Evolutionary conservation across 306 rosid genomes (phyloP), one percentile per base, ranked within the genome.

Genomic region (Casuarina cunninghamiana): DNA sequence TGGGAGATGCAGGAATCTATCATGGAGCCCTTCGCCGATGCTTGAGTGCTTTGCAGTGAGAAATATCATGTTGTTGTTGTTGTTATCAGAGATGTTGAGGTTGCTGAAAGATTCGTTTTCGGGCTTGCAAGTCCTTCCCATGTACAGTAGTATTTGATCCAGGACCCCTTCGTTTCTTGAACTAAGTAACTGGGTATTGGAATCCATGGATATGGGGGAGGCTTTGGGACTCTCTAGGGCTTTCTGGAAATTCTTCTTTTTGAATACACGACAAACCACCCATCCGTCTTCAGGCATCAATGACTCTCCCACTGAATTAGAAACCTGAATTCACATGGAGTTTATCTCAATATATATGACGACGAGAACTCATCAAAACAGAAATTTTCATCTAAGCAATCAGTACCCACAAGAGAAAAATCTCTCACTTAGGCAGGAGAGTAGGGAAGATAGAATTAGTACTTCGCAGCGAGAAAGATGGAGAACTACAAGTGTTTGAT

Each of bases 241-340:
- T 82, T 87, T 87, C 74, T 83, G 89, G 49, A 85, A 87, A 66
- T 85, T 87, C 85, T 87, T 87, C 86, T 87, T 87, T 80, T 83
- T 87, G 87, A 87, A 87, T 2, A 87, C 89, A 15, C 91, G 81
- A 74, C 91, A 87, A 6, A 87, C 89, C 2, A 87, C 91, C 91
- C 91, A 87, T 15, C 89, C 91, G 1, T 87, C 91, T 46, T 87
- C 91, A 0, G 79, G 3, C 21, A 57, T 41, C 21, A 57, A 19
- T 35, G 90, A 53, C 71, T 87, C 89, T 41, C 74, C 86, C 3
- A 83, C 58, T 50, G 87, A 77, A 58, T 54, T 85, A 10, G 78
- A 75, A 67, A 75, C 78, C 90, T 87, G 77, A 41, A 77, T n/a
- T n/a, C 49, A 60, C 21, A 54, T 62, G 32, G 32, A 55, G 1